Evolutionary conservation across 2,329 filamentous ascomycete genomes (phyloP).

Genomic region (Trichoderma semiorbis): DNA sequence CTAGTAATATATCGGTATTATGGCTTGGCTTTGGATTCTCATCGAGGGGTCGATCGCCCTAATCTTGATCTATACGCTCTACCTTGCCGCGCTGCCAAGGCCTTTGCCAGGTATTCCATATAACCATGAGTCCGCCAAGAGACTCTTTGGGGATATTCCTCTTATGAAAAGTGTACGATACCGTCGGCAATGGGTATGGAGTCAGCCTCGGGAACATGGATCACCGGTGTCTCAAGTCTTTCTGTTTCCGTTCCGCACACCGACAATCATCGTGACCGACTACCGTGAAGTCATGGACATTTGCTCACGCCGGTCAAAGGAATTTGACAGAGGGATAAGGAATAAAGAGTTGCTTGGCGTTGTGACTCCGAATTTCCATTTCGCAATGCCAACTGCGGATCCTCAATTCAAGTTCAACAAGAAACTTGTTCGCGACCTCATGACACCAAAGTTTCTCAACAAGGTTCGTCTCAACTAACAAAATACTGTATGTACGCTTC

Average conservation of each 20-base stretch:
- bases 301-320: constrained; percentile 29
- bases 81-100: constrained; percentile 19
- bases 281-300: constrained; percentile 35
- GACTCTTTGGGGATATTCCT: constrained; percentile 26
- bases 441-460: constrained; percentile 36
- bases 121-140: constrained; percentile 22
- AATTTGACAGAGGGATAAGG: constrained; percentile 32
- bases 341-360: constrained; percentile 27
- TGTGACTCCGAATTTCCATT: constrained; percentile 30
- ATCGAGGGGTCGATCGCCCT: background rate
- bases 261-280: constrained; percentile 33
- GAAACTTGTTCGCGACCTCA: constrained; percentile 35
- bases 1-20: background rate
- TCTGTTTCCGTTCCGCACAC: constrained; percentile 30
- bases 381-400: constrained; percentile 32
- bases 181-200: constrained; percentile 28
- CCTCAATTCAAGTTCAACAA: constrained; percentile 33
- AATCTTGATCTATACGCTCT: constrained; percentile 4
- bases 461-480: constrained; percentile 21
- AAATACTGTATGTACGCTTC: background rate
- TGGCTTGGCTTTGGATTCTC: background rate
- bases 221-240: constrained; percentile 35
- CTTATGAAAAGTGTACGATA: constrained; percentile 21
- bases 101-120: constrained; percentile 30
- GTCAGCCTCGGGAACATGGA: constrained; percentile 26